Conservation (phyloP, 2,329 filamentous ascomycete genomes). For the Epichloe festucae region DNA sequence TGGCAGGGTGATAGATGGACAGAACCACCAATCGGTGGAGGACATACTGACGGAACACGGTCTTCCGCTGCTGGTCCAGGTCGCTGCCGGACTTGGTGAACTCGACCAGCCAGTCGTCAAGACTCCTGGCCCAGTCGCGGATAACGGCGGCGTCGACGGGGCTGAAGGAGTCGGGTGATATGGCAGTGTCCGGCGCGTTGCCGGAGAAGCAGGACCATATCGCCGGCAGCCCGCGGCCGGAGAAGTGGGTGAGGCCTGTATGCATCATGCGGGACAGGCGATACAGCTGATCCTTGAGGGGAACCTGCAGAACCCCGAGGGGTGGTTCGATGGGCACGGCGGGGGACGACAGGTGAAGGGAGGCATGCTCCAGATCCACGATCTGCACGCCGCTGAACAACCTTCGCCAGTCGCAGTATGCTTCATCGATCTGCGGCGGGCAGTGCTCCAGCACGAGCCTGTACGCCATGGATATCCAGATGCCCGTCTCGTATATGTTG, state of each 20-base stretch:
- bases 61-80: constrained; percentile 20
- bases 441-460: constrained; percentile 28
- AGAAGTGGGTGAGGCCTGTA: constrained; percentile 27
- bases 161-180: constrained; percentile 19
- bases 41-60: constrained; percentile 28
- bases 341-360: constrained; percentile 27
- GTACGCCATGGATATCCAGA: constrained; percentile 31
- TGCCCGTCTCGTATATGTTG: constrained; percentile 27
- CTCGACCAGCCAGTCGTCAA: constrained; percentile 29
- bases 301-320: constrained; percentile 22
- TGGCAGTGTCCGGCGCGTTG: constrained; percentile 8
- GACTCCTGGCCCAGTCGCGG: constrained; percentile 26
- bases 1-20: constrained; percentile 29
- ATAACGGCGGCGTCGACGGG: constrained; percentile 27
- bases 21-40: constrained; percentile 28
- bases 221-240: constrained; percentile 26
- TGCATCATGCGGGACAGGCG: constrained; percentile 32
- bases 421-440: constrained; percentile 22
- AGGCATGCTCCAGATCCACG: constrained; percentile 29
- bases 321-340: constrained; percentile 28
- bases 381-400: constrained; percentile 27
- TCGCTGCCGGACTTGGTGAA: constrained; percentile 20
- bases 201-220: constrained; percentile 29
- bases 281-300: constrained; percentile 27
- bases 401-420: constrained; percentile 26